Evolutionary conservation across 768 basidiomycete genomes (phyloP), one percentile per base, ranked within the genome.

Genomic region (Pisolithus tinctorius): DNA sequence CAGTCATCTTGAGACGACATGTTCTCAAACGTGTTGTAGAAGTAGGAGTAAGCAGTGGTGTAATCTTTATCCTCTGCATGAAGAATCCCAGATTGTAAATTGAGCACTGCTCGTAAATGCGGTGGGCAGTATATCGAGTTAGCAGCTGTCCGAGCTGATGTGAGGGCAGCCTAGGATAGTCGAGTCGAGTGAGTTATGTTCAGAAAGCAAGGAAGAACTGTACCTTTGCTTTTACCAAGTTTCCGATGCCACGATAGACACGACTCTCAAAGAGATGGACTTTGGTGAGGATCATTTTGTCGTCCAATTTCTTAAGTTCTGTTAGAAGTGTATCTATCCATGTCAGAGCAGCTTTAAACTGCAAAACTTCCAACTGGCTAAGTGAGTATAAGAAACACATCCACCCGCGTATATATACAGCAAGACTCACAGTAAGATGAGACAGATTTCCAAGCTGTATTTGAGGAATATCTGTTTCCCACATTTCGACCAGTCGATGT

Each of bases 11-110:
- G 86, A 2, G 82, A 66, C 39, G 82, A 81, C 57, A 93, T 74
- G 47, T 84, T 93, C 69, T 99, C 96, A 56, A 98, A 97, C 3
- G 93, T 85, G 69, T 98, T 96, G 59, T 90, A 93, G 71, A 97
- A 98, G 72, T 98, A 99, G 0, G 90, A 93, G 68, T 96, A 96
- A 17, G 84, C 95, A 0, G 95, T 99, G 52, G 81, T 94, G 68
- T 96, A 98, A 69, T 98, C 95, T 64, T 94, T 95, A 62, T 99
- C 95, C 59, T 99, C 94, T 0, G 95, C 93, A 60, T 96, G 92
- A 9, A 97, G 77, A 39, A 95, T 76, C 4, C 95, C 86, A 40
- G 78, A 78, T 61, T 86, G 85, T 26, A 86, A 74, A 60, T 88
- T 86, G 29, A 82, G 72, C 14, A 74, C 70, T 2, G 76, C 75